A percentile compares a stretch with the other conserved stretches of the same genome.
Evolutionary conservation across 352 stramenopile species (phyloP).

Genomic region (Phytophthora idaei): DNA sequence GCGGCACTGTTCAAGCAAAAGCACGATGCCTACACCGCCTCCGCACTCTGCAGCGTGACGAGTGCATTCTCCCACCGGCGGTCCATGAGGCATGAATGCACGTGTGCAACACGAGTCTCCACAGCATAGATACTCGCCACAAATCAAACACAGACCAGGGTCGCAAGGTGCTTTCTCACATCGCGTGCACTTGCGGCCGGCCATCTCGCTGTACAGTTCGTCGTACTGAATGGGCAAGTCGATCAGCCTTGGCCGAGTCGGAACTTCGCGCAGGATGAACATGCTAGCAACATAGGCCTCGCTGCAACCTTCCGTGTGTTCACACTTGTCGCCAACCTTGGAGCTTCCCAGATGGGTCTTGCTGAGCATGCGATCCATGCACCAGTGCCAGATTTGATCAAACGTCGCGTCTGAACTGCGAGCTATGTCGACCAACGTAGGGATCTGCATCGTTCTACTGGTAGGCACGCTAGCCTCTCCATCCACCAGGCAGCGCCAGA

Average conservation of each 20-base stretch:
- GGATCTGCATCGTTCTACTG: conserved; percentile 40
- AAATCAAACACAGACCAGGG: conserved; percentile 83
- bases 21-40: conserved; percentile 82
- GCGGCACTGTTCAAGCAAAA: conserved; percentile 86
- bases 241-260: conserved; percentile 67
- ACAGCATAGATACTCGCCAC: conserved; percentile 84
- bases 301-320: conserved; percentile 85
- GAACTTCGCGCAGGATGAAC: conserved; percentile 83
- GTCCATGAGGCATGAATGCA: conserved; percentile 75
- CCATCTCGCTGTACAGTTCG: conserved; percentile 82
- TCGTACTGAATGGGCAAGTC: conserved; percentile 86
- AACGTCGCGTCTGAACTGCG: conserved; percentile 61
- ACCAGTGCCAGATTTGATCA: conserved; percentile 85
- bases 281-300: conserved; percentile 89
- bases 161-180: conserved; percentile 75
- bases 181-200: conserved; percentile 67
- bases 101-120: conserved; percentile 85
- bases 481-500: conserved; percentile 70
- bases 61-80: conserved; percentile 84
- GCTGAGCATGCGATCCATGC: conserved; percentile 82
- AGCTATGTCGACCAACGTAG: conserved; percentile 61
- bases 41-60: conserved; percentile 85
- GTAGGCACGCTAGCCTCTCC: conserved; percentile 31
- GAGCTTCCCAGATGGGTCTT: conserved; percentile 72
- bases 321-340: conserved; percentile 80